phyloP scores from a whole-genome alignment of 441 rosid genomes.

The Populus trichocarpa region DNA sequence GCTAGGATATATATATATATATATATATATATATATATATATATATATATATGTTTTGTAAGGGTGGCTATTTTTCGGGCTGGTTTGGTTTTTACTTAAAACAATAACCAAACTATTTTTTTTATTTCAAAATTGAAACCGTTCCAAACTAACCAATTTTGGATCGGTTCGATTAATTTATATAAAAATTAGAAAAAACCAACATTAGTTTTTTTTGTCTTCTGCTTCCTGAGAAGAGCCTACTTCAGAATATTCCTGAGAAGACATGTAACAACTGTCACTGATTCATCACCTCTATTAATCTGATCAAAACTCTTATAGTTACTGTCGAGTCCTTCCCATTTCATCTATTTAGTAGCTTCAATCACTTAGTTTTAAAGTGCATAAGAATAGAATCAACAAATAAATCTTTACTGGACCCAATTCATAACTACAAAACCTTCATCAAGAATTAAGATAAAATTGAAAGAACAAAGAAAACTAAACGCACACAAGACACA shows the following conservation, averaged over 20 bases:
- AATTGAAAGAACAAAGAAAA: background rate
- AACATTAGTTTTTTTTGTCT: background rate
- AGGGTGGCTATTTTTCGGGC: too few relatives aligned
- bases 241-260: constrained; percentile 21
- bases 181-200: too few relatives aligned
- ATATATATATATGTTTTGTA: too few relatives aligned
- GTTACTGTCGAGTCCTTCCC: constrained; percentile 34
- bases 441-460: background rate
- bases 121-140: too few relatives aligned
- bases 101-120: too few relatives aligned
- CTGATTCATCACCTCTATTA: constrained; percentile 24
- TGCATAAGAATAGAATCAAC: background rate
- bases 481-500: background rate
- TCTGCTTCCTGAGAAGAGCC: constrained; percentile 3
- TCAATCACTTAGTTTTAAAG: constrained; percentile 12
- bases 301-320: constrained; percentile 17
- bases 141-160: too few relatives aligned
- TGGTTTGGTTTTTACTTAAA: too few relatives aligned
- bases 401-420: background rate
- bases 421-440: background rate
- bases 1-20: too few relatives aligned
- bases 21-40: too few relatives aligned
- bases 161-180: too few relatives aligned
- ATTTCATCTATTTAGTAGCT: constrained; percentile 28
- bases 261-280: constrained; percentile 19